phyloP scores from a whole-genome alignment of 352 stramenopile species.

The Phytopythium boreale region DNA sequence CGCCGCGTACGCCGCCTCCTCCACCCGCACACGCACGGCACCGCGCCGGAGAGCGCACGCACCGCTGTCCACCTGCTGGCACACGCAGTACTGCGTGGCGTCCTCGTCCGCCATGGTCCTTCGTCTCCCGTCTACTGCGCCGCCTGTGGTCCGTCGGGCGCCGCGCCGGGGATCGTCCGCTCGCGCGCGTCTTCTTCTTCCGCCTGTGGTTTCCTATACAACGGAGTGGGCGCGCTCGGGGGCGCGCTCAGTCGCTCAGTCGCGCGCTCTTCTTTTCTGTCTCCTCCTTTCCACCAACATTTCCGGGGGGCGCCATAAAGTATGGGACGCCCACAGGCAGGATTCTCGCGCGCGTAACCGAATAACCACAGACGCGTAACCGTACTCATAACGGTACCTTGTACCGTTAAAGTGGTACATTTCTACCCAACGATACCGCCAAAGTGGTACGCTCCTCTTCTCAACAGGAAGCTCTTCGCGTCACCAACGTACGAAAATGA shows the following conservation, averaged over 20 bases:
- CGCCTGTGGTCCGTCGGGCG: background rate
- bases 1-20: background rate
- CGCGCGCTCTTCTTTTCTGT: slow-evolving; percentile 6
- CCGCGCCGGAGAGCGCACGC: slow-evolving; percentile 7
- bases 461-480: too few relatives aligned
- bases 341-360: slow-evolving; percentile 1
- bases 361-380: background rate
- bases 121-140: background rate
- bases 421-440: background rate
- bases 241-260: background rate
- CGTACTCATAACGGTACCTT: background rate
- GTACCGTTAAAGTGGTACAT: background rate
- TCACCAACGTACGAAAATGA: too few relatives aligned
- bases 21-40: background rate
- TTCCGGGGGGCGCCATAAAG: background rate
- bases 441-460: background rate
- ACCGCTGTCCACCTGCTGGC: slow-evolving; percentile 75
- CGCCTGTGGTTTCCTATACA: background rate
- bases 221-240: background rate
- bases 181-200: background rate
- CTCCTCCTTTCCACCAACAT: slow-evolving; percentile 8
- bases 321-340: background rate
- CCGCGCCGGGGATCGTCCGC: background rate
- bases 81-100: slow-evolving; percentile 79
- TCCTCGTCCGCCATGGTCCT: slow-evolving; percentile 26